Base-by-base conservation (phyloP, 768 basidiomycete genomes). In the Lactarius pseudohatsudake region DNA sequence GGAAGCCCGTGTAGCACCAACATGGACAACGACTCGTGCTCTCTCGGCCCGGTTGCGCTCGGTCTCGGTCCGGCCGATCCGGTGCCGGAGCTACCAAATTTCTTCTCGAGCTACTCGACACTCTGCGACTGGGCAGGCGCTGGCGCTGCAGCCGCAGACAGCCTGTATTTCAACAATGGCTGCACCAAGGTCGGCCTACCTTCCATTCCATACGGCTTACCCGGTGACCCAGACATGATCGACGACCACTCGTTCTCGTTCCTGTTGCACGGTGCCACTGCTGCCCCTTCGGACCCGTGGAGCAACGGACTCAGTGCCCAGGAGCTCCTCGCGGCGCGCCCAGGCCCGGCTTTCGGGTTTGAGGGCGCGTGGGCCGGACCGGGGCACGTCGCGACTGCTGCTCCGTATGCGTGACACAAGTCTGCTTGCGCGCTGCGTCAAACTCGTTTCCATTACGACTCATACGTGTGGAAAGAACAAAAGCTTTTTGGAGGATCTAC, bases 41-140 rank as follows among this genome's bases (percentile, higher is more conserved):
- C 40, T 1, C 62, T 67, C 57, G 57, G 66, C 26, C 41, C 66
- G 57, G 13, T 34, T 20, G 22, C 34, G 1, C 56, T 62, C 32
- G 47, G 57, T 16, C 22, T 54, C 30, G 56, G 8, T 32, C 26
- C 59, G 34, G 41, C 43, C 16, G 34, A 53, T 11, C 26, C 36
- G 28, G 45, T 38, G 38, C 38, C 55, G 7, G 59, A 34, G 3
- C n/a, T 59, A 1, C 36, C 54, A 13, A 22, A 11, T 28, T 70
- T 65, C 64, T 57, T 65, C 59, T 69, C 70, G n/a, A 63, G 10
- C 15, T 70, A 69, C 18, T 70, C 69, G 64, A 62, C 67, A 7
- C 61, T 70, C 26, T 69, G 67, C 59, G 70, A 61, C 47, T 70
- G 70, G 70, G 68, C 70, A 11, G 70, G 70, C 54, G 10, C 11